Percentiles rank a stretch among this genome's conserved stretches.
phyloP scores from a whole-genome alignment of 2,329 filamentous ascomycete species.

The Calonectria naviculata region DNA sequence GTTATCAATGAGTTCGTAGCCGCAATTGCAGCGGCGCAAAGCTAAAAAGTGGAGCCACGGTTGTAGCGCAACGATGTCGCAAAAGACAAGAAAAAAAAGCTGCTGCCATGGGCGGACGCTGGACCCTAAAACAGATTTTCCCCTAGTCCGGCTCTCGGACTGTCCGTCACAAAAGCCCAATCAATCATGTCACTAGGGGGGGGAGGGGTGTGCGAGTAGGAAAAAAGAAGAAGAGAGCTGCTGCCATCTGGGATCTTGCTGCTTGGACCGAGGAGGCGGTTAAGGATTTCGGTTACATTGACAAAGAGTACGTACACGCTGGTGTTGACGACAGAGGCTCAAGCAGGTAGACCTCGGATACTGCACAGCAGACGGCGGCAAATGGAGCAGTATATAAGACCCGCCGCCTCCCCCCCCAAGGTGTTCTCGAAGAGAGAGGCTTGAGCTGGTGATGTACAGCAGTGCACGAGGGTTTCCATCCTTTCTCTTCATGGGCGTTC shows the following conservation, averaged over 20 bases:
- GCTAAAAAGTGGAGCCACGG: neutral
- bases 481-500: neutral
- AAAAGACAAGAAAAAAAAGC: neutral
- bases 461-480: neutral
- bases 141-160: constrained; percentile 16
- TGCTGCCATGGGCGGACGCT: neutral
- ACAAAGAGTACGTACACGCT: neutral
- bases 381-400: constrained; percentile 23
- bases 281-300: constrained; percentile 7
- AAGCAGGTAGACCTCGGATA: constrained; percentile 6
- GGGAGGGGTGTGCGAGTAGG: neutral
- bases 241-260: constrained; percentile 3
- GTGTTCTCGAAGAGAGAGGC: neutral
- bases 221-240: neutral
- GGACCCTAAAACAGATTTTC: neutral
- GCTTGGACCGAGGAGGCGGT: constrained; percentile 13
- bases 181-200: too few relatives aligned
- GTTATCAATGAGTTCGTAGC: constrained; percentile 21
- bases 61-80: neutral
- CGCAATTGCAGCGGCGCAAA: constrained; percentile 13
- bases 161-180: neutral
- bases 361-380: neutral
- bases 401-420: neutral
- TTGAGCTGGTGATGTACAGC: neutral
- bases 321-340: neutral